Evolutionary conservation across 2,329 filamentous ascomycete species (phyloP).

Genomic region (Cladorrhinum sp.): DNA sequence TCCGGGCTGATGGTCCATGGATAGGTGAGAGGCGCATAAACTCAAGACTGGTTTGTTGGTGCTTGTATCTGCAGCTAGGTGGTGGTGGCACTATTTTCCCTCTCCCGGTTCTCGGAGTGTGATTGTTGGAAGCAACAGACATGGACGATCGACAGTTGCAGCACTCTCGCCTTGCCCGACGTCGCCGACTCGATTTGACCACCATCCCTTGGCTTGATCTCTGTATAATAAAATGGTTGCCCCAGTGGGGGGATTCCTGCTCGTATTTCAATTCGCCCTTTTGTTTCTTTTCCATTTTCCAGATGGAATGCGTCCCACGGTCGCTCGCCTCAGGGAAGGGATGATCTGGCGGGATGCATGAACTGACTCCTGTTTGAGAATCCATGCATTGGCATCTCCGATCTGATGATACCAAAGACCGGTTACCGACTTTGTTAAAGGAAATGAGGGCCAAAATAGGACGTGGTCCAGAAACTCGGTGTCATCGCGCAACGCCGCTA

Average conservation of each 20-base stretch:
- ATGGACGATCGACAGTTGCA: not conserved
- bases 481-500: no score
- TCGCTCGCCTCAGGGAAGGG: no score
- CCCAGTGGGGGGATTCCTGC: slow-evolving; percentile 1
- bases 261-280: slow-evolving; percentile 7
- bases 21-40: not conserved
- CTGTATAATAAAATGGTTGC: not conserved
- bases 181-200: not conserved
- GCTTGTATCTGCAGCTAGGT: no score
- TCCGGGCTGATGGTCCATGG: slow-evolving; percentile 10
- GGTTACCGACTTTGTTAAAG: not conserved
- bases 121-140: not conserved
- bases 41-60: not conserved
- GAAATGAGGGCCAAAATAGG: not conserved
- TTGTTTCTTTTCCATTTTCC: not conserved
- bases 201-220: slow-evolving; percentile 6
- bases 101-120: no score
- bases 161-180: not conserved
- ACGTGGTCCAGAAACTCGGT: no score
- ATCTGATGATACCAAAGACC: not conserved
- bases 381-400: not conserved
- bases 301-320: not conserved
- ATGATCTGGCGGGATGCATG: not conserved
- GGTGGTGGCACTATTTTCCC: no score
- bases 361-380: not conserved